Conservation (phyloP, 345 rosid species). For the Brassica carinata region DNA sequence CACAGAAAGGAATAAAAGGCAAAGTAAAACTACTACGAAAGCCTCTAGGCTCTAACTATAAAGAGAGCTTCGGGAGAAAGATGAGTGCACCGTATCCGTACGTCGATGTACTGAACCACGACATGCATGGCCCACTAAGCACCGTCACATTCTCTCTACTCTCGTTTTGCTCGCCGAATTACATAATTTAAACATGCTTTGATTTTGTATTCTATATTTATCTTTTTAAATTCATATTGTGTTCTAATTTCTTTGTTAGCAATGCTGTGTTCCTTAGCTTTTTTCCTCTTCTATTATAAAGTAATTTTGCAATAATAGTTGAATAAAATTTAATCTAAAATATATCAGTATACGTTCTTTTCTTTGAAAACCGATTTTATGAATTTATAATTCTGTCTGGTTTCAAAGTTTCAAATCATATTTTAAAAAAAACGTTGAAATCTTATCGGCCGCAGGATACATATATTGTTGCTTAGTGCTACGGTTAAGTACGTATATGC, state of each 20-base stretch:
- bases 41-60: conserved; percentile 14
- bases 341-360: not conserved
- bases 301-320: not conserved
- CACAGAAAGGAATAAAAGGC: conserved; percentile 2
- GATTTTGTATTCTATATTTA: not conserved
- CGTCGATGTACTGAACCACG: conserved; percentile 33
- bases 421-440: not conserved
- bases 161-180: conserved; percentile 15
- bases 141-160: conserved; percentile 32
- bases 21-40: conserved; percentile 16
- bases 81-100: conserved; percentile 29
- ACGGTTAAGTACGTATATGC: not conserved
- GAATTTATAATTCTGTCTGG: not conserved
- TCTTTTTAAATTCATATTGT: not conserved
- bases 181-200: not conserved
- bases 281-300: not conserved
- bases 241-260: not conserved
- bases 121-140: conserved; percentile 22
- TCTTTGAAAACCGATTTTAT: not conserved
- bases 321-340: not conserved
- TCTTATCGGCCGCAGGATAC: not conserved
- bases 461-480: not conserved
- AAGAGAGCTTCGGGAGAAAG: conserved; percentile 12
- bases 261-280: not conserved
- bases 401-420: not conserved